Evolutionary conservation across 2,329 filamentous ascomycete genomes (phyloP).

Genomic region (Aspergillus sp.): DNA sequence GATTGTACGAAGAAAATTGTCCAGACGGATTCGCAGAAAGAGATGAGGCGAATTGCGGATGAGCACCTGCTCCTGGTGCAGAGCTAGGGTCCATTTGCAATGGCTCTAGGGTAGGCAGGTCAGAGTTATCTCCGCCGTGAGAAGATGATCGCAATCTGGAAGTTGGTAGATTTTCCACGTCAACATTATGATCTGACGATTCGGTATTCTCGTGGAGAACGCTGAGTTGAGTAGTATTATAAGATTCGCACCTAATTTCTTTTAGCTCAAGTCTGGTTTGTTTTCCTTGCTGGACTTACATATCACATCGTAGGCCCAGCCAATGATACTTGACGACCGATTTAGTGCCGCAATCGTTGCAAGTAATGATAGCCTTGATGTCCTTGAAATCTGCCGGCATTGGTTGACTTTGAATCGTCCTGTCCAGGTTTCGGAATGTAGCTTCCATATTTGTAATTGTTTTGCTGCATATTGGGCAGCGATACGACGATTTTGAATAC

Average conservation of each 20-base stretch:
- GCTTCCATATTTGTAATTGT: constrained; percentile 97
- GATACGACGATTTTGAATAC: constrained; percentile 88
- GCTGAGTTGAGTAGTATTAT: constrained; percentile 51
- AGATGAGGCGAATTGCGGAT: constrained; percentile 27
- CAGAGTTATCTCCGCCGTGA: constrained; percentile 31
- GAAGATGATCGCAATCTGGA: constrained; percentile 34
- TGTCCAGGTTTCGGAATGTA: constrained; percentile 87
- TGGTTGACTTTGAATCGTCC: constrained; percentile 83
- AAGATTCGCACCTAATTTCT: constrained; percentile 48
- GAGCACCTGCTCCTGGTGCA: constrained; percentile 24
- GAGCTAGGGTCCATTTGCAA: constrained; percentile 37
- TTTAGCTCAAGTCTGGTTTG: constrained; percentile 16
- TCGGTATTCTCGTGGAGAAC: constrained; percentile 40
- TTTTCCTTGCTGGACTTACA: constrained; percentile 41
- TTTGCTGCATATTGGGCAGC: constrained; percentile 95
- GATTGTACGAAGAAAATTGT: constrained; percentile 38
- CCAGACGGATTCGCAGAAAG: constrained; percentile 27
- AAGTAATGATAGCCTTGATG: constrained; percentile 81
- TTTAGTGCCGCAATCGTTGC: constrained; percentile 92
- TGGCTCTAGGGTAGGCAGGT: constrained; percentile 27
- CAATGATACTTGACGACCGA: constrained; percentile 90
- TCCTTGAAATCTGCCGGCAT: constrained; percentile 86
- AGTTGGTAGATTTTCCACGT: constrained; percentile 21
- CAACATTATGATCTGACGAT: constrained; percentile 31
- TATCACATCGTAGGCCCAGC: constrained; percentile 84